Base-by-base conservation (phyloP, 768 basidiomycete species). In the Auriculariales sp. region DNA sequence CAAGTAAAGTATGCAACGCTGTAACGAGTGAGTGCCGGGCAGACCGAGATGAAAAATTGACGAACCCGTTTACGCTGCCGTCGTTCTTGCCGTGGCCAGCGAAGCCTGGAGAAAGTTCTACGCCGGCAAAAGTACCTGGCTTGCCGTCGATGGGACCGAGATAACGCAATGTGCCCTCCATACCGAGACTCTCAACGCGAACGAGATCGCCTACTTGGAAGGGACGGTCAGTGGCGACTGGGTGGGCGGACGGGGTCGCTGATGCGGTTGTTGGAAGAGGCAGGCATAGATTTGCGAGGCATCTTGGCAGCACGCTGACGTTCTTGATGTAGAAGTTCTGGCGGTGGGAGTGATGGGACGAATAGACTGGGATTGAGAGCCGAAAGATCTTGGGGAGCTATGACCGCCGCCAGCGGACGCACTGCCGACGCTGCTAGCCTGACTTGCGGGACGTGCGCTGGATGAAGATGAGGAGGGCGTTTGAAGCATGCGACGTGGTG, bases 11-110 rank as follows among this genome's bases (percentile, higher is more conserved):
- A 97, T 57, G 39, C 17, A 4, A 44, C 39, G 15, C 39, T 44
- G 22, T 5, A n/a, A n/a, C n/a, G n/a, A n/a, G n/a, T n/a, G n/a
- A n/a, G n/a, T n/a, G n/a, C n/a, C 4, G 10, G 32, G 30, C 53
- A 50, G 47, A 33, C 29, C 10, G 47, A 22, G 46, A 46, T 46
- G 45, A 49, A 17, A 35, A 55, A 34, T 54, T 48, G 19, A 73
- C 89, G 70, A 61, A 95, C 93, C 88, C 89, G 54, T 70, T 74
- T 3, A 94, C 92, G 39, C 78, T 76, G 29, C 94, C 94, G 57
- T 97, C 78, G 58, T 99, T 99, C 69, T 98, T 99, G 1, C 94
- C 94, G 62, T 85, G 87, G 17, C 94, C 92, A 15, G 73, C 64
- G 60, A 91, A 94, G 4, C 87, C 86, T 30, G 81, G 83, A 56